Evolutionary conservation across 306 rosid genomes (phyloP), one percentile per base, ranked within the genome.

Genomic region (Bauhinia variegata): DNA sequence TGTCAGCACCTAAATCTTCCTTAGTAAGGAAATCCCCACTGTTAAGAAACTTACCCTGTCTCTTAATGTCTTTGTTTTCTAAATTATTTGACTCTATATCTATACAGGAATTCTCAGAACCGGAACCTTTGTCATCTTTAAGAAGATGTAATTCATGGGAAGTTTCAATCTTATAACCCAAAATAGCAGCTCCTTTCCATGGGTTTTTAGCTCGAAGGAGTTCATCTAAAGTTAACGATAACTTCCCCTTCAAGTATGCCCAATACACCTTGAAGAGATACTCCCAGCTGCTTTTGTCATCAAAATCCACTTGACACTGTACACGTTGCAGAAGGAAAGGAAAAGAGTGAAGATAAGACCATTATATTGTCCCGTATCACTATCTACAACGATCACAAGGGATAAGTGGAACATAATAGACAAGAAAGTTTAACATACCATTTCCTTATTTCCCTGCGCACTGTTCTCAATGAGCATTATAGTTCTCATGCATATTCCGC

Each of bases 181-280:
- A 53, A 61, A 81, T 66, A 63, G 84, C 68, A 68, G 65, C 75
- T 66, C 39, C 80, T 52, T 68, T 82, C 88, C 85, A 88, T 10
- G 91, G 88, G 68, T 74, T 88, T 84, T 75, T 88, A 55, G 97
- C 99, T 46, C 61, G 81, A 65, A 78, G 46, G 52, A 95, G 78
- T 75, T 95, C 99, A 67, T 91, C 95, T 55, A 84, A 58, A 31
- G 95, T 88, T 77, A 95, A 87, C 23, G 96, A 91, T 3, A 90
- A 63, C 68, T 86, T 85, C 68, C 60, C 84, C 70, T 95, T 91
- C 83, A 95, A 78, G 69, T 75, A 78, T 41, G 77, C 47, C 99
- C 99, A 95, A 70, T 95, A 95, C 68, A 91, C 82, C 87, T 95
- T 95, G 84, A 95, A 95, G 69, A 95, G 99, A 86, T 95, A 95